Evolutionary conservation across 805 yeast genomes (phyloP).

Genomic region (Sugiyamaella marilandica): DNA sequence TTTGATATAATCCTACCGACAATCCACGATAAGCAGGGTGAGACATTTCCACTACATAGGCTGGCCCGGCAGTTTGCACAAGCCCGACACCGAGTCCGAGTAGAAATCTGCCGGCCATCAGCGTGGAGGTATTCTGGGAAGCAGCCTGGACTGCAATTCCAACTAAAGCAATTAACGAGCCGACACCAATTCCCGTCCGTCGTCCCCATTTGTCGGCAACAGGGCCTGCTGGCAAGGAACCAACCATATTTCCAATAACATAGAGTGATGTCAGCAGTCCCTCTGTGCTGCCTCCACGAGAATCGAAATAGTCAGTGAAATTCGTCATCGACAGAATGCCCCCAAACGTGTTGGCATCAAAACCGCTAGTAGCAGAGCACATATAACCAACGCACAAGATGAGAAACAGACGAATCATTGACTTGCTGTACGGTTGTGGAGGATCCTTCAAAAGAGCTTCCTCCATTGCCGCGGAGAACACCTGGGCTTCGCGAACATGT

Average conservation of each 20-base stretch:
- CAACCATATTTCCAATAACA: constrained; percentile 6
- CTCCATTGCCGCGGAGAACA: constrained; percentile 13
- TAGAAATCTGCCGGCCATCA: constrained; percentile 20
- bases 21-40: constrained; percentile 20
- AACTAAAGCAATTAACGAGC: constrained; percentile 6
- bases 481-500: constrained; percentile 7
- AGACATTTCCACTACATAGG: constrained; percentile 18
- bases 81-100: constrained; percentile 20
- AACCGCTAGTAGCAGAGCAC: constrained; percentile 13
- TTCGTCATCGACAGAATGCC: constrained; percentile 11
- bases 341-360: constrained; percentile 12
- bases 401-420: constrained; percentile 9
- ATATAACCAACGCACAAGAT: constrained; percentile 10
- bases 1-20: constrained; percentile 12
- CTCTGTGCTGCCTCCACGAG: constrained; percentile 11
- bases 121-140: constrained; percentile 1
- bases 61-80: constrained; percentile 16
- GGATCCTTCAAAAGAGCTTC: constrained; percentile 7
- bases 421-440: constrained; percentile 9
- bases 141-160: constrained; percentile 9
- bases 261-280: constrained; percentile 6
- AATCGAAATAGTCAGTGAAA: constrained; percentile 10
- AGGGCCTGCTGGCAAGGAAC: constrained; percentile 10
- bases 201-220: constrained; percentile 11
- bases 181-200: constrained; percentile 6